Evolutionary conservation across 768 basidiomycete species (phyloP).

Genomic region (Boletus bicolor): DNA sequence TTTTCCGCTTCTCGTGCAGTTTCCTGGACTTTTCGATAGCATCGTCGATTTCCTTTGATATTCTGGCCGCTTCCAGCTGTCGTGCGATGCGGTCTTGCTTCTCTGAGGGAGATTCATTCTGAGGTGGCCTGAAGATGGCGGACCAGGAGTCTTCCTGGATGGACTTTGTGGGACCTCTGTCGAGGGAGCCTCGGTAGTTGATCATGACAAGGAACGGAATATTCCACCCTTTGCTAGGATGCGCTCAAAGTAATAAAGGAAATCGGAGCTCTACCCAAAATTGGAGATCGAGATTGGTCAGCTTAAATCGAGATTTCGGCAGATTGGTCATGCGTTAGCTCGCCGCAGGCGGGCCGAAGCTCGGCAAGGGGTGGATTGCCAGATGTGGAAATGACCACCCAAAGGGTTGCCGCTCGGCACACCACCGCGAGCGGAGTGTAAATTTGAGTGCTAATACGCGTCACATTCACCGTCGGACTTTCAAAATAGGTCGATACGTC

Average conservation of each 20-base stretch:
- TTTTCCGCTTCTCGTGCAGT: conserved; percentile 22
- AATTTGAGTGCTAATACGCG: too few relatives aligned
- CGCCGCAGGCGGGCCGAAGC: too few relatives aligned
- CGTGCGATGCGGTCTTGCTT: conserved; percentile 4
- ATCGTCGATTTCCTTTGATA: conserved; percentile 31
- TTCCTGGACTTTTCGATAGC: conserved; percentile 26
- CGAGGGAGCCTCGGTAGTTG: not conserved
- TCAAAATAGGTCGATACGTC: too few relatives aligned
- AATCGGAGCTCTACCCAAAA: not conserved
- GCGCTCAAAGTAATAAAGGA: not conserved
- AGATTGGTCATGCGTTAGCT: too few relatives aligned
- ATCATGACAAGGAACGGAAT: not conserved
- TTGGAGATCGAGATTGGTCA: not conserved
- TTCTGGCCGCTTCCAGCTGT: conserved; percentile 23
- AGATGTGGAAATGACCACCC: too few relatives aligned
- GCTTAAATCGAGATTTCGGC: not conserved
- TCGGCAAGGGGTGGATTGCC: too few relatives aligned
- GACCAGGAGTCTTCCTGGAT: conserved; percentile 24
- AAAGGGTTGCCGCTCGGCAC: too few relatives aligned
- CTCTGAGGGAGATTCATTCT: conserved; percentile 8
- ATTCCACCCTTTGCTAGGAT: too few relatives aligned
- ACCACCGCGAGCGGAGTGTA: too few relatives aligned
- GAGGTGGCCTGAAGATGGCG: conserved; percentile 17
- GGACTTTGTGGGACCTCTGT: not conserved
- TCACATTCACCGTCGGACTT: too few relatives aligned